phyloP scores from a whole-genome alignment of 768 basidiomycete genomes.

The Trametes punicea region DNA sequence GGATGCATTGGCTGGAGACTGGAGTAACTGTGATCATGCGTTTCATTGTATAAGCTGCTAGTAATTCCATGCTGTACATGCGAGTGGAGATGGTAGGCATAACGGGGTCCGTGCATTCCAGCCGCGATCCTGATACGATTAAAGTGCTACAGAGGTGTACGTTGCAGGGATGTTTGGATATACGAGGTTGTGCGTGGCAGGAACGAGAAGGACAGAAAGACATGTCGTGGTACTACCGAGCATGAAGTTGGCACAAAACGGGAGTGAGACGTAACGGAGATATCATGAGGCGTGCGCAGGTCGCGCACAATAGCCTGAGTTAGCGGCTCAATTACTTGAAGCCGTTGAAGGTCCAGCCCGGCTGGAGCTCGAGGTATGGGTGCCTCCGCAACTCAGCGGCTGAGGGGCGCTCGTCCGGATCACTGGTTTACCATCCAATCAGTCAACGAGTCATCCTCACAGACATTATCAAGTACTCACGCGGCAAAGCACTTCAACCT shows the following conservation, averaged over 20 bases:
- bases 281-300: constrained; percentile 5
- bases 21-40: background rate
- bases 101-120: constrained; percentile 19
- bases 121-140: constrained; percentile 20
- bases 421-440: constrained; percentile 41
- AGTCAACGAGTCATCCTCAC: background rate
- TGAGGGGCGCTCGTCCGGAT: constrained; percentile 79
- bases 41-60: constrained; percentile 7
- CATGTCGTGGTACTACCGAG: constrained; percentile 23
- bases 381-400: constrained; percentile 79
- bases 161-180: constrained; percentile 17
- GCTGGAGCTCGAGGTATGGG: constrained; percentile 69
- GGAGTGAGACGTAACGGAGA: background rate
- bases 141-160: constrained; percentile 24
- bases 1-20: no score
- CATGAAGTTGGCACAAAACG: constrained; percentile 17
- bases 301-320: background rate
- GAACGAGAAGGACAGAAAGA: constrained; percentile 6
- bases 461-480: constrained; percentile 41
- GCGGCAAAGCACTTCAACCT: constrained; percentile 85
- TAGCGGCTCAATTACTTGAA: constrained; percentile 27
- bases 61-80: constrained; percentile 9
- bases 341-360: constrained; percentile 73
- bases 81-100: constrained; percentile 1
- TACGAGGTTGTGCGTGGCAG: constrained; percentile 18